Conservation (phyloP, 1,284 basidiomycete genomes). For the Cutaneotrichosporon mucoides region DNA sequence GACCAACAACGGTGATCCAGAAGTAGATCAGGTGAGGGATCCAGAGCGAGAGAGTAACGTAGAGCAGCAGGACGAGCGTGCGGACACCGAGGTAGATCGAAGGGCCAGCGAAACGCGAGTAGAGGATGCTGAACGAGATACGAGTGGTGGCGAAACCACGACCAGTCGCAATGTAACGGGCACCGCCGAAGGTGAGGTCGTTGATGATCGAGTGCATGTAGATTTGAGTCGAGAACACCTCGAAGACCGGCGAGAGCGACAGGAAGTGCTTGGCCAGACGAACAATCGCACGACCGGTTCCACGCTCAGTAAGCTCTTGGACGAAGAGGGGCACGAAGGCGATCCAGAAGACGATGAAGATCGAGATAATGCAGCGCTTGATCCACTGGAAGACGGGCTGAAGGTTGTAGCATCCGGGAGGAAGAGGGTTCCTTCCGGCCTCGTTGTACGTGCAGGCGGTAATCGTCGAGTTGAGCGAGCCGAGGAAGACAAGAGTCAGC, state of each 20-base stretch:
- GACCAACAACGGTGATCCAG: constrained; percentile 82
- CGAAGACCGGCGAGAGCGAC: constrained; percentile 89
- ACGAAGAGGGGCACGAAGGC: constrained; percentile 88
- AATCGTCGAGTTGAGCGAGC: constrained; percentile 77
- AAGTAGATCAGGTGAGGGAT: constrained; percentile 91
- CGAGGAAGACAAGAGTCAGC: constrained; percentile 80
- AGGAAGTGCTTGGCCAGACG: constrained; percentile 87
- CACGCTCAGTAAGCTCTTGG: constrained; percentile 91
- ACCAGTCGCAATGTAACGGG: constrained; percentile 97
- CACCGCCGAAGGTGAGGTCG: constrained; percentile 91
- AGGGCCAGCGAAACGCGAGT: constrained; percentile 93
- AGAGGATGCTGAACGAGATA: constrained; percentile 86
- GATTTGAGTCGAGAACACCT: constrained; percentile 94
- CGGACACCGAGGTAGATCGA: constrained; percentile 94
- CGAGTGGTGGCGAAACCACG: constrained; percentile 93
- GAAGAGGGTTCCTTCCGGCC: constrained; percentile 55
- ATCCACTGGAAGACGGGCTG: constrained; percentile 89
- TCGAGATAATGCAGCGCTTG: constrained; percentile 86
- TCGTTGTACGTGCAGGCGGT: constrained; percentile 71
- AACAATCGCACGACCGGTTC: constrained; percentile 78
- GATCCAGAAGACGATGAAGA: constrained; percentile 95
- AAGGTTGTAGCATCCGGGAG: constrained; percentile 83
- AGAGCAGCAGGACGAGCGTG: constrained; percentile 81
- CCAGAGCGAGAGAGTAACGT: constrained; percentile 83
- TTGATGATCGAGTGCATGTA: constrained; percentile 92